phyloP scores from a whole-genome alignment of 495 filamentous ascomycete species.

The Penicillium riverlandense region DNA sequence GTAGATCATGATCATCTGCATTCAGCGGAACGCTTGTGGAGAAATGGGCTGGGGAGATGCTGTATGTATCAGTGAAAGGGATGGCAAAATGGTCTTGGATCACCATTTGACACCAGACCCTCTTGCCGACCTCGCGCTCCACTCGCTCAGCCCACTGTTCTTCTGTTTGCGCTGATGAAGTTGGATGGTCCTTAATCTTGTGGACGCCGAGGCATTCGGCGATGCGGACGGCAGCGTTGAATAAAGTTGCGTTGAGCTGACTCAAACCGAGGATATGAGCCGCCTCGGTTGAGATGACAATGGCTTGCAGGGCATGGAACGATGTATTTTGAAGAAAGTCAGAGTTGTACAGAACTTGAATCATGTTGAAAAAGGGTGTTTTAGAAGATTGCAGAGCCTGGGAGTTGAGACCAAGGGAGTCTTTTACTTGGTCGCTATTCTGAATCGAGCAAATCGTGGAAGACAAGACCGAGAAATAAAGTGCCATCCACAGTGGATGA shows the following conservation, averaged over 20 bases:
- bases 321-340: conserved; percentile 28
- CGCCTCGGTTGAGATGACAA: conserved; percentile 36
- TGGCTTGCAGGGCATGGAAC: conserved; percentile 35
- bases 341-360: conserved; percentile 18
- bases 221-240: conserved; percentile 33
- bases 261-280: conserved; percentile 41
- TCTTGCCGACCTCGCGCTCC: conserved; percentile 31
- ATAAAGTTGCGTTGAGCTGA: conserved; percentile 31
- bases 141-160: conserved; percentile 21
- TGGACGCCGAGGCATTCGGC: conserved; percentile 30
- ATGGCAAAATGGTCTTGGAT: conserved; percentile 45
- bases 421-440: conserved; percentile 15
- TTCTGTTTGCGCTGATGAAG: conserved; percentile 10
- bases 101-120: conserved; percentile 38
- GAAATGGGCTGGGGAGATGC: conserved; percentile 34
- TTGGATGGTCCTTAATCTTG: conserved; percentile 17
- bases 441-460: conserved; percentile 23
- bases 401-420: conserved; percentile 13
- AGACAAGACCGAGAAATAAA: conserved; percentile 20
- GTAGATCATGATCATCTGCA: conserved; percentile 32
- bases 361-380: conserved; percentile 20
- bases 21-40: conserved; percentile 32
- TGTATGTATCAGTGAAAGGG: conserved; percentile 40
- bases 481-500: conserved; percentile 23
- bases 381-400: conserved; percentile 15